Evolutionary conservation across 768 basidiomycete species (phyloP).

Genomic region (Crassisporium funariophilum): DNA sequence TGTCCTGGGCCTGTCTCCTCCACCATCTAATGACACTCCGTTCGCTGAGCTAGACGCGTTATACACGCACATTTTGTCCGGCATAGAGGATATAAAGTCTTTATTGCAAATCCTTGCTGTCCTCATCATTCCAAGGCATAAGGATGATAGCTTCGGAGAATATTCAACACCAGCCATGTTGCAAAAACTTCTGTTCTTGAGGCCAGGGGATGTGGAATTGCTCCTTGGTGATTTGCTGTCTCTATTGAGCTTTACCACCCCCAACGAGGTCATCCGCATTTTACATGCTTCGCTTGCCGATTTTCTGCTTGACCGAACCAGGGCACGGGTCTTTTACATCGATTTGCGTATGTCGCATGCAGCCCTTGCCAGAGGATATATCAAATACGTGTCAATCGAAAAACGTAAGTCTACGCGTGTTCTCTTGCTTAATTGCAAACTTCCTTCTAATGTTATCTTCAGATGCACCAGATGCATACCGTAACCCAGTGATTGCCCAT

Average conservation of each 20-base stretch:
- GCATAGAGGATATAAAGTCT: background rate
- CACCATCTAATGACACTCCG: background rate
- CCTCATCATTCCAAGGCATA: background rate
- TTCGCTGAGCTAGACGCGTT: background rate
- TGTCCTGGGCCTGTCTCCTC: background rate
- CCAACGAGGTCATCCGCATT: slow-evolving; percentile 1
- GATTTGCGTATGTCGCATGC: slow-evolving; percentile 1
- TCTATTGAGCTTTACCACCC: background rate
- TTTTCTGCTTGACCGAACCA: slow-evolving; percentile 7
- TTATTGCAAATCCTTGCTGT: background rate
- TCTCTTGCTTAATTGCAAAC: background rate
- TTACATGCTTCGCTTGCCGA: slow-evolving; percentile 12
- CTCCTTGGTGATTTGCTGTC: background rate
- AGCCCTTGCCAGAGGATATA: slow-evolving; percentile 1
- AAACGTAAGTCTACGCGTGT: background rate
- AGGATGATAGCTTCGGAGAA: background rate
- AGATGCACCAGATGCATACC: too few relatives aligned
- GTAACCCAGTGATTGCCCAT: too few relatives aligned
- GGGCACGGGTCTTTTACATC: slow-evolving; percentile 8
- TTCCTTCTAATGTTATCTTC: background rate
- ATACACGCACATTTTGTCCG: background rate
- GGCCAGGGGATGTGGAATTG: background rate
- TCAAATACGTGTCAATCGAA: background rate
- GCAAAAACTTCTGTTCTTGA: background rate
- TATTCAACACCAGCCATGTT: background rate